Percentiles rank a stretch among this genome's conserved stretches.
These are phyloP conservation scores for Rhododendron vialii DNA, from an alignment of 148 eudicot species.

Conservation along the genomic window DNA sequence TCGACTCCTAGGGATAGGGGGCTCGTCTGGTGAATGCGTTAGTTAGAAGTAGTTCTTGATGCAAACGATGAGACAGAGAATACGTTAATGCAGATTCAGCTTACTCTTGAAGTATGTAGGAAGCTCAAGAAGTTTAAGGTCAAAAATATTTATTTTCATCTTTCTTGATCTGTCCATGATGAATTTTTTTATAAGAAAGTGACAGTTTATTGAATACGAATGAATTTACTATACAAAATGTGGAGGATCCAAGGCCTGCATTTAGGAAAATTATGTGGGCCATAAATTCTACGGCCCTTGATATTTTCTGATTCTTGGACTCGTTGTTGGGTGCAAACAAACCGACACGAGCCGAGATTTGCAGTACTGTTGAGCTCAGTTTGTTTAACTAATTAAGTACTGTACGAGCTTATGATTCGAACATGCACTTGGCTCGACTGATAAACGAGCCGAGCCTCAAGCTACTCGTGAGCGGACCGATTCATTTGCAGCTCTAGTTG, in stretches of 20 bases:
- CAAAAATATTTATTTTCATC: neutral
- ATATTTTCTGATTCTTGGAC: too few relatives aligned
- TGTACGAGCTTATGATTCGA: too few relatives aligned
- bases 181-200: neutral
- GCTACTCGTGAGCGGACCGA: fast-evolving
- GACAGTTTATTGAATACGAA: neutral
- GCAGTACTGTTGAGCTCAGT: too few relatives aligned
- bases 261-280: neutral
- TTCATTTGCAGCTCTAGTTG: too few relatives aligned
- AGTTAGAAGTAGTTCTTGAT: too few relatives aligned
- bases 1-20: neutral
- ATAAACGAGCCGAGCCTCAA: too few relatives aligned
- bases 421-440: too few relatives aligned
- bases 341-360: too few relatives aligned
- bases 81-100: neutral
- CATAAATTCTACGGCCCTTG: neutral
- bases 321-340: too few relatives aligned
- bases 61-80: neutral
- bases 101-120: neutral
- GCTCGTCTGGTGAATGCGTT: too few relatives aligned
- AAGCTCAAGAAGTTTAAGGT: neutral
- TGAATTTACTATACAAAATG: neutral
- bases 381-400: too few relatives aligned
- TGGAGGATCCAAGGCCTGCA: neutral
- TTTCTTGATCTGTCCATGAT: neutral